Evolutionary conservation across 2,329 filamentous ascomycete genomes (phyloP).

Genomic region (Pseudodiploospora longispora): DNA sequence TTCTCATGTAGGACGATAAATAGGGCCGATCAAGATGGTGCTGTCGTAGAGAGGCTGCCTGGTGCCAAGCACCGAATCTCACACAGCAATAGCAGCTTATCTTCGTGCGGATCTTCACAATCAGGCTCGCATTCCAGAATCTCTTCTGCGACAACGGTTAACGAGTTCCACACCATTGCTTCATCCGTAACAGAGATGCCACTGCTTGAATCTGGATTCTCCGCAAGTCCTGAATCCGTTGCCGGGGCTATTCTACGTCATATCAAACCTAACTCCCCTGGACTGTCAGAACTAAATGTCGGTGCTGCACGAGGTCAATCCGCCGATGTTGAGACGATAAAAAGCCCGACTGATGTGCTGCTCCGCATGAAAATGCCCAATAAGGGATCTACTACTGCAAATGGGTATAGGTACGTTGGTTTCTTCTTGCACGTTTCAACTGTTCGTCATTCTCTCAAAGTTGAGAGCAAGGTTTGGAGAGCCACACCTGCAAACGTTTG

Average conservation of each 20-base stretch:
- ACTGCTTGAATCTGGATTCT: constrained; percentile 28
- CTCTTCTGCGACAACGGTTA: constrained; percentile 45
- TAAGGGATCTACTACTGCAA: too few species aligned
- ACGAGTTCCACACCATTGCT: constrained; percentile 29
- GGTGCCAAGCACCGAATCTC: constrained; percentile 26
- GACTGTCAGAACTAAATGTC: background rate
- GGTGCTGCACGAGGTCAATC: background rate
- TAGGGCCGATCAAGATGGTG: background rate
- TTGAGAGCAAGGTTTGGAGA: too few species aligned
- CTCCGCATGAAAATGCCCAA: background rate
- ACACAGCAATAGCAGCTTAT: constrained; percentile 44
- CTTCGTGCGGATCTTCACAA: constrained; percentile 39
- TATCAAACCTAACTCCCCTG: constrained; percentile 1
- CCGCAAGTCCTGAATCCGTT: constrained; percentile 15
- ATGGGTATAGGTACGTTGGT: too few species aligned
- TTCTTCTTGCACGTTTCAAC: too few species aligned
- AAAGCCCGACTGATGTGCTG: constrained; percentile 18
- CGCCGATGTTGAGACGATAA: constrained; percentile 1
- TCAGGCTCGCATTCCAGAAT: constrained; percentile 43
- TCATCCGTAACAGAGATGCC: constrained; percentile 29
- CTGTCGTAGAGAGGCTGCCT: background rate
- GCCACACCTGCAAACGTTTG: too few species aligned
- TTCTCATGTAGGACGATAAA: background rate
- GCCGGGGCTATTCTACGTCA: constrained; percentile 6
- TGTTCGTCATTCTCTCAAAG: too few species aligned